Evolutionary conservation across 805 yeast genomes (phyloP).

Genomic region (Yarrowia phangngaensis): DNA sequence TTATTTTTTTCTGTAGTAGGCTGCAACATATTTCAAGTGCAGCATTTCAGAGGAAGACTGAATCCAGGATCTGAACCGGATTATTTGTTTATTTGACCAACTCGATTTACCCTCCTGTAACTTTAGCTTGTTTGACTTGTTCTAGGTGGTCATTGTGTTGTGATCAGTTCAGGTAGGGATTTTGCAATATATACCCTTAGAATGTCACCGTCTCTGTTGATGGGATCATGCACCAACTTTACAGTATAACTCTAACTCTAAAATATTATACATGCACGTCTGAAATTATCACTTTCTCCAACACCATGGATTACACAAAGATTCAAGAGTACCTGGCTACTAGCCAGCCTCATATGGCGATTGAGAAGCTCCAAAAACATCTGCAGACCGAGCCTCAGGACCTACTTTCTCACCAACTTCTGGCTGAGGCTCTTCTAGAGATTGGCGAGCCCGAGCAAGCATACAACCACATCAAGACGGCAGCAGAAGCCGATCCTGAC

Average conservation of each 20-base stretch:
- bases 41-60: too few relatives aligned
- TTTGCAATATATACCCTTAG: too few relatives aligned
- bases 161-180: too few relatives aligned
- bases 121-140: too few relatives aligned
- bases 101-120: too few relatives aligned
- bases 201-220: too few relatives aligned
- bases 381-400: constrained; percentile 31
- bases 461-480: constrained; percentile 53
- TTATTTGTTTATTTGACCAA: too few relatives aligned
- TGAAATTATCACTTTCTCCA: background rate
- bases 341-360: constrained; percentile 54
- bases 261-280: constrained; percentile 14
- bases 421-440: constrained; percentile 79
- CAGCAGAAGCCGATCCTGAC: constrained; percentile 65
- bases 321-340: constrained; percentile 48
- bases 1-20: too few relatives aligned
- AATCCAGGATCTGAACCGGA: too few relatives aligned
- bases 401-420: constrained; percentile 36
- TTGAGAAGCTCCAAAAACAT: constrained; percentile 43
- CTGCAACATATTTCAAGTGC: too few relatives aligned
- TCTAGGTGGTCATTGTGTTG: too few relatives aligned
- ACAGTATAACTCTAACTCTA: constrained; percentile 8
- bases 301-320: constrained; percentile 29
- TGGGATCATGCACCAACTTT: too few relatives aligned
- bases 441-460: constrained; percentile 76